Evolutionary conservation across 1,284 basidiomycete genomes (phyloP).

Genomic region (Ustilago bromivora): DNA sequence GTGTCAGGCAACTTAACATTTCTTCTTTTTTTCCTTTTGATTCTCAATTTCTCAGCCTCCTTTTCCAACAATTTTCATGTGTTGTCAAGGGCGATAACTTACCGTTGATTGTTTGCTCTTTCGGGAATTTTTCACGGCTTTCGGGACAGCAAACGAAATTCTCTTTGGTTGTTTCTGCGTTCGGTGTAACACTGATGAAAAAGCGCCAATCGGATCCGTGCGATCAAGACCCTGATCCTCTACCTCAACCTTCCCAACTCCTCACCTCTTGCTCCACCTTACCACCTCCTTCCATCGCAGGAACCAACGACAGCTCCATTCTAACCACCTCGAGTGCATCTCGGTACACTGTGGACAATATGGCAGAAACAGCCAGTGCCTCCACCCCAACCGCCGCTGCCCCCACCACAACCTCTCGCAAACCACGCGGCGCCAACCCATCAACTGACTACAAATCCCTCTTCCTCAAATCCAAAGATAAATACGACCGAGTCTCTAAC

Average conservation of each 20-base stretch:
- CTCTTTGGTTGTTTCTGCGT: background rate
- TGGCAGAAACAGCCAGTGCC: conserved; percentile 32
- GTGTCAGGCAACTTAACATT: too few species aligned
- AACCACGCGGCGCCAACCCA: conserved; percentile 48
- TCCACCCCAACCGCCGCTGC: conserved; percentile 7
- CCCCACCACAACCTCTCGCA: conserved; percentile 9
- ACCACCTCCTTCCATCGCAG: background rate
- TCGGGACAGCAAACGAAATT: conserved; percentile 1
- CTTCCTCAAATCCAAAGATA: conserved; percentile 57
- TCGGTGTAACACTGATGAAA: conserved; percentile 17
- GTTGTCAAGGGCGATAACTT: too few species aligned
- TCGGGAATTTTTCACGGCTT: background rate
- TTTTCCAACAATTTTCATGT: too few species aligned
- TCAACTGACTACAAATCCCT: conserved; percentile 50
- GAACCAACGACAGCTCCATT: background rate
- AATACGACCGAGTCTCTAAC: conserved; percentile 51
- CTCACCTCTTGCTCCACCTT: too few species aligned
- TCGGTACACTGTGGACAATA: conserved; percentile 3
- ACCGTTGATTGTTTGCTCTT: too few species aligned
- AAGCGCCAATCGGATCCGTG: conserved; percentile 27
- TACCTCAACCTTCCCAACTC: background rate
- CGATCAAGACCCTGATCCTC: conserved; percentile 14
- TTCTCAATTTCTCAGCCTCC: too few species aligned
- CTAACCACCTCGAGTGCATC: too few species aligned
- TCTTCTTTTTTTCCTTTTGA: too few species aligned